A percentile compares a stretch with the other conserved stretches of the same genome.
Evolutionary conservation across 2,329 filamentous ascomycete genomes (phyloP).

Genomic region (Trichoderma arundinaceum): DNA sequence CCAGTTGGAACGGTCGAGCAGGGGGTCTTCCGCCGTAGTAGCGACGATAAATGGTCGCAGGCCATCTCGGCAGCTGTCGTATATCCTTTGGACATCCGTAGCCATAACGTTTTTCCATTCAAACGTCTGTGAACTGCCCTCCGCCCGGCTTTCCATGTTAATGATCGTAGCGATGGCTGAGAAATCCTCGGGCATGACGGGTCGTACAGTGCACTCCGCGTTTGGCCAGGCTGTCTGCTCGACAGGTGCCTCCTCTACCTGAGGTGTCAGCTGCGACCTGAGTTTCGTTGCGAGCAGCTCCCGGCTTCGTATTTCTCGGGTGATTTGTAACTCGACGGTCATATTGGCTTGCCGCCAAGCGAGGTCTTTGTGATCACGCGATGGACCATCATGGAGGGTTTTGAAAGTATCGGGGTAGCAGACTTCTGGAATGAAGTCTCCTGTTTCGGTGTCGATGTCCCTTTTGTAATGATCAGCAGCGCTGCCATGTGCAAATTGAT

Average conservation of each 20-base stretch:
- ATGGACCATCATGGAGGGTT: conserved; percentile 13
- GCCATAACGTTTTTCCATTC: conserved; percentile 39
- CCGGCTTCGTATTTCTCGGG: conserved; percentile 37
- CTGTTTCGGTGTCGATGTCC: conserved; percentile 49
- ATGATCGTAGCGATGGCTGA: conserved; percentile 50
- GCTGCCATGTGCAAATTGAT: background rate
- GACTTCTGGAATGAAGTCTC: conserved; percentile 44
- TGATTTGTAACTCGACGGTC: conserved; percentile 39
- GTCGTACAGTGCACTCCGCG: conserved; percentile 50
- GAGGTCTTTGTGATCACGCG: conserved; percentile 32
- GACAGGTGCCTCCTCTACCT: conserved; percentile 5
- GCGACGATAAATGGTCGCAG: conserved; percentile 59
- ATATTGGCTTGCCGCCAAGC: conserved; percentile 41
- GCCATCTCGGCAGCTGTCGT: conserved; percentile 41
- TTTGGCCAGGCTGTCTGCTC: conserved; percentile 38
- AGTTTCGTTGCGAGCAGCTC: conserved; percentile 33
- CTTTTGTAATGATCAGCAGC: conserved; percentile 27
- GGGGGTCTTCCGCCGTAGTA: conserved; percentile 37
- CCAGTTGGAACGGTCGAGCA: conserved; percentile 46
- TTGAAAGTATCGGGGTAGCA: conserved; percentile 42
- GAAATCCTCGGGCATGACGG: conserved; percentile 49
- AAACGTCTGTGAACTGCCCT: conserved; percentile 37
- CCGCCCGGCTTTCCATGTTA: conserved; percentile 48
- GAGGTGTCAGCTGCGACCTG: conserved; percentile 22
- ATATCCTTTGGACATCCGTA: conserved; percentile 44